These are phyloP conservation scores for Avicennia marina DNA, from an alignment of 257 asterid genomes.

Conservation along the genomic window DNA sequence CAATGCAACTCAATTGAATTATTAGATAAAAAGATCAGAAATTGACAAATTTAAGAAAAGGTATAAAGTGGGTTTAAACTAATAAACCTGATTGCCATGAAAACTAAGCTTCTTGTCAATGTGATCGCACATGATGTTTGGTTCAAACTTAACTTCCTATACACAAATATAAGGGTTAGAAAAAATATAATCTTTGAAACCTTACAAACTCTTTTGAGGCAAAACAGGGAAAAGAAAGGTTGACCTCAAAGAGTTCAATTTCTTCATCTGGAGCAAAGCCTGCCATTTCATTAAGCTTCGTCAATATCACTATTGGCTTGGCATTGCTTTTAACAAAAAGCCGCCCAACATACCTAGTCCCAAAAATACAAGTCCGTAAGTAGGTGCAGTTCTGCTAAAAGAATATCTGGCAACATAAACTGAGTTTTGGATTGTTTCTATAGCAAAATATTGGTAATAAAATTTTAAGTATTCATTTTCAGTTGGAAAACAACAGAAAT, in stretches of 20 bases:
- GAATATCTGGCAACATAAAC: background rate
- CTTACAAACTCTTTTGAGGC: slow-evolving; percentile 7
- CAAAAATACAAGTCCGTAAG: slow-evolving; percentile 16
- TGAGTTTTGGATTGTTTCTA: background rate
- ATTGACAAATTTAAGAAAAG: background rate
- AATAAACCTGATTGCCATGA: slow-evolving; percentile 65
- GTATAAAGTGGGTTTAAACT: slow-evolving; percentile 2
- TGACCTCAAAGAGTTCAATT: slow-evolving; percentile 90
- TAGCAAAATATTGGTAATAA: background rate
- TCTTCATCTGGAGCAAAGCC: slow-evolving; percentile 92
- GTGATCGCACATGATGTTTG: slow-evolving; percentile 91
- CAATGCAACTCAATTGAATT: background rate
- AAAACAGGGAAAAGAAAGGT: slow-evolving; percentile 15
- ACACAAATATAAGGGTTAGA: background rate
- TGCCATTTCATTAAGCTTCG: slow-evolving; percentile 78
- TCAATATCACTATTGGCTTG: slow-evolving; percentile 67
- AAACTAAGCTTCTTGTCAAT: slow-evolving; percentile 72
- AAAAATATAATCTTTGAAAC: background rate
- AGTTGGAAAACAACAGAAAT: background rate
- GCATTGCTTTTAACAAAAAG: slow-evolving; percentile 63
- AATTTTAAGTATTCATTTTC: background rate
- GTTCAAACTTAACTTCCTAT: slow-evolving; percentile 93
- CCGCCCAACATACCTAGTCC: slow-evolving; percentile 75
- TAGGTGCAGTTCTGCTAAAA: slow-evolving; percentile 7
- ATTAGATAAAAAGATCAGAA: slow-evolving; percentile 2